phyloP scores from a whole-genome alignment of 2,329 filamentous ascomycete genomes.

The Colletotrichum truncatum region DNA sequence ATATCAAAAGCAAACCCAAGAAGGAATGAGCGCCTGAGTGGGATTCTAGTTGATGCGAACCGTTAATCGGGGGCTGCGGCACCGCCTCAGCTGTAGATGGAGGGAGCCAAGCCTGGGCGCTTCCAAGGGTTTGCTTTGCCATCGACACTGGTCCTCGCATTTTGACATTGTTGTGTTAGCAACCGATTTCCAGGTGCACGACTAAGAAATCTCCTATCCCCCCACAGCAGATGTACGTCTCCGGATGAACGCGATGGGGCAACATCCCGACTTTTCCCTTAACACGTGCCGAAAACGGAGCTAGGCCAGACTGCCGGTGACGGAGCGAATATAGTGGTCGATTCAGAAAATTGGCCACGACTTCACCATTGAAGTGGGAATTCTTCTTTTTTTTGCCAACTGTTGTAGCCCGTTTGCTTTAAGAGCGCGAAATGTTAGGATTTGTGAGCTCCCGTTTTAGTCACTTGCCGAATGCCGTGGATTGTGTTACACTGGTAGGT shows the following conservation, averaged over 20 bases:
- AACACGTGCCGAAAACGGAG: conserved; percentile 28
- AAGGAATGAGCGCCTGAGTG: neutral
- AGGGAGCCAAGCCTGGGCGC: conserved; percentile 20
- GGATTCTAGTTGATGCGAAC: neutral
- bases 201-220: conserved; percentile 16
- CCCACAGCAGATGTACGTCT: conserved; percentile 17
- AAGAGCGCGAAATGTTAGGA: no score
- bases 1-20: neutral
- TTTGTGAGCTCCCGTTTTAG: no score
- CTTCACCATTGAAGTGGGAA: no score
- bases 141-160: neutral
- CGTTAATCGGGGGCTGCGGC: conserved; percentile 12
- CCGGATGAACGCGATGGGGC: conserved; percentile 15
- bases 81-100: conserved; percentile 16
- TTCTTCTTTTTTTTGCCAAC: no score
- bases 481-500: neutral
- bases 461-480: neutral
- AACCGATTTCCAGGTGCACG: conserved; percentile 8
- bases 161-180: conserved; percentile 18
- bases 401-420: no score
- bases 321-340: neutral
- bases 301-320: neutral
- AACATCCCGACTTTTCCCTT: conserved; percentile 15
- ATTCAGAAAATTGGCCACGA: neutral
- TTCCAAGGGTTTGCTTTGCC: neutral